These are phyloP conservation scores for Tetrapisispora fleetii DNA, from an alignment of 805 yeast genomes.

Conservation along the genomic window DNA sequence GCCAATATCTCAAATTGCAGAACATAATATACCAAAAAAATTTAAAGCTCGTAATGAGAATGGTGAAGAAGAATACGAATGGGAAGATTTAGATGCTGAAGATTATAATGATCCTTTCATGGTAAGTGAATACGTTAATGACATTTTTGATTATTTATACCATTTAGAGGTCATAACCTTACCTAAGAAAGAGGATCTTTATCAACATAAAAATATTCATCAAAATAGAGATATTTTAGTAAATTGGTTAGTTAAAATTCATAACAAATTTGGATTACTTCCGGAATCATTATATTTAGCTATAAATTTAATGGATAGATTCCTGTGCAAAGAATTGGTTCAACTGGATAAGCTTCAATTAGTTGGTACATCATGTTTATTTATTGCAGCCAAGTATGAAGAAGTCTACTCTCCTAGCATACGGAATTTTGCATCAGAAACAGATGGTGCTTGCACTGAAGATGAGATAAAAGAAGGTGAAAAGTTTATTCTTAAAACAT, in stretches of 20 bases:
- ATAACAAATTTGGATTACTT: slow-evolving; percentile 66
- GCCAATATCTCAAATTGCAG: slow-evolving; percentile 28
- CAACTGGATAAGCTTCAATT: slow-evolving; percentile 75
- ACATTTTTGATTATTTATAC: slow-evolving; percentile 72
- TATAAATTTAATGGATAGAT: slow-evolving; percentile 79
- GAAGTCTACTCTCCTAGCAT: slow-evolving; percentile 88
- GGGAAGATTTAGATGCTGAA: slow-evolving; percentile 77
- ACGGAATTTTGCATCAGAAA: slow-evolving; percentile 74
- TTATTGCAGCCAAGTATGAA: slow-evolving; percentile 88
- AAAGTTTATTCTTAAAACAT: slow-evolving; percentile 61
- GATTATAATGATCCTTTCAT: slow-evolving; percentile 75
- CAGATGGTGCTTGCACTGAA: slow-evolving; percentile 74
- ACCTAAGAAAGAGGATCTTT: slow-evolving; percentile 38
- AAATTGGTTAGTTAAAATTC: slow-evolving; percentile 93
- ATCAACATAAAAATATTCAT: slow-evolving; percentile 35
- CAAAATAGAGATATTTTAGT: slow-evolving; percentile 64
- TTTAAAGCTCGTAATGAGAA: slow-evolving; percentile 26
- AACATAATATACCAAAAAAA: slow-evolving; percentile 27
- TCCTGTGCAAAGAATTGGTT: slow-evolving; percentile 65
- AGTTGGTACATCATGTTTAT: slow-evolving; percentile 75
- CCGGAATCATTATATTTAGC: slow-evolving; percentile 85
- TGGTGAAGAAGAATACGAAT: slow-evolving; percentile 31
- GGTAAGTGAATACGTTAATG: slow-evolving; percentile 89
- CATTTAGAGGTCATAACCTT: slow-evolving; percentile 62
- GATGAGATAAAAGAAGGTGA: slow-evolving; percentile 83